phyloP scores from a whole-genome alignment of 202 grass and related monocot species.

The Panicum virgatum region DNA sequence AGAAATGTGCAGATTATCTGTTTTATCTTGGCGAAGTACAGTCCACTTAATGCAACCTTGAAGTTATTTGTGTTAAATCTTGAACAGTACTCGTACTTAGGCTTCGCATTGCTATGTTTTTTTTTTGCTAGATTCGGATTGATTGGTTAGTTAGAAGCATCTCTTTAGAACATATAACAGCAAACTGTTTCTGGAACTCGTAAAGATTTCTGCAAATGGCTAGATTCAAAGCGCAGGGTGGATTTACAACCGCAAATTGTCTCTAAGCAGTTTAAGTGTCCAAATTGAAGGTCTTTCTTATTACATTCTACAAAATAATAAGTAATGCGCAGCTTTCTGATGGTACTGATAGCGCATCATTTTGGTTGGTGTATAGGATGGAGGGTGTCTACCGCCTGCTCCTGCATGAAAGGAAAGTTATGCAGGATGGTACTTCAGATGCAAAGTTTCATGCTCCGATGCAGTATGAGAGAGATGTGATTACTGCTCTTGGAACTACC shows the following conservation, averaged over 20 bases:
- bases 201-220: neutral
- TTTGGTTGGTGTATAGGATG: constrained; percentile 64
- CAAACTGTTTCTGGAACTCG: neutral
- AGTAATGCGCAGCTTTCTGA: constrained; percentile 7
- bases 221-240: neutral
- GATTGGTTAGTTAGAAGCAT: neutral
- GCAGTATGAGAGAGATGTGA: constrained; percentile 69
- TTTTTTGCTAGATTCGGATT: neutral
- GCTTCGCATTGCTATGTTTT: neutral
- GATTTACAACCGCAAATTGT: neutral
- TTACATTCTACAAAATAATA: neutral
- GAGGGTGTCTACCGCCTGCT: constrained; percentile 74
- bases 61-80: constrained; percentile 8
- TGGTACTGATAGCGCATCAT: neutral
- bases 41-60: neutral
- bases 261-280: neutral
- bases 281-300: neutral
- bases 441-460: constrained; percentile 53
- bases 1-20: neutral
- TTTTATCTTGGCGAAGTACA: neutral
- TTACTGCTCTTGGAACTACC: constrained; percentile 75
- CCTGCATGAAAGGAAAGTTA: constrained; percentile 76
- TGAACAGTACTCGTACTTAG: neutral
- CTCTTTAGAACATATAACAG: neutral
- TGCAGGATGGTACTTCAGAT: constrained; percentile 46